phyloP scores from a whole-genome alignment of 2,329 filamentous ascomycete species.

The Exophiala alcalophila region DNA sequence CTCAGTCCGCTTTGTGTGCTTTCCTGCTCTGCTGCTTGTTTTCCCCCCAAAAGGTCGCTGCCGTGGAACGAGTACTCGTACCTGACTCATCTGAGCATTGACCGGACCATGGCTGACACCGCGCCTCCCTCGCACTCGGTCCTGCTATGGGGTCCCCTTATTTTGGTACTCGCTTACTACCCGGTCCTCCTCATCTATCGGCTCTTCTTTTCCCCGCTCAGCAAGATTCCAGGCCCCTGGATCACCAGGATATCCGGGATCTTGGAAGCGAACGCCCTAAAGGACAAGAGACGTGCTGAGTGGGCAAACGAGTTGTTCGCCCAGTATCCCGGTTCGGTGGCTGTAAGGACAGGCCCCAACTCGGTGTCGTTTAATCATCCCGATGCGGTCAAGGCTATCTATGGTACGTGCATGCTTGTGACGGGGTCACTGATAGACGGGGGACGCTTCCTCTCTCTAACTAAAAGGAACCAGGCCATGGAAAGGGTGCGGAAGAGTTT shows the following conservation, averaged over 20 bases:
- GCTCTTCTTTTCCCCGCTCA: constrained; percentile 28
- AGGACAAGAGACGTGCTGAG: constrained; percentile 19
- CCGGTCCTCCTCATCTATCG: constrained; percentile 22
- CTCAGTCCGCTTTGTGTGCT: too few species aligned
- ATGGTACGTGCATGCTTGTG: constrained; percentile 12
- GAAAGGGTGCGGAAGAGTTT: constrained; percentile 22
- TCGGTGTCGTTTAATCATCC: constrained; percentile 23
- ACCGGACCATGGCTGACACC: constrained; percentile 8
- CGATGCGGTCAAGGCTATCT: constrained; percentile 24
- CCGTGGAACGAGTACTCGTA: too few species aligned
- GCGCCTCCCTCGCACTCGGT: background rate
- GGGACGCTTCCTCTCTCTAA: too few species aligned
- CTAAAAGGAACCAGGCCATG: constrained; percentile 14
- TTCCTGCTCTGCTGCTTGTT: too few species aligned
- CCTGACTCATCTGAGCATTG: background rate
- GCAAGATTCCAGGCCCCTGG: constrained; percentile 30
- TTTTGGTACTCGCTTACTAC: constrained; percentile 12
- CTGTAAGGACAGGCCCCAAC: constrained; percentile 20
- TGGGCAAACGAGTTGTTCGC: constrained; percentile 18
- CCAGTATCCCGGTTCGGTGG: constrained; percentile 18
- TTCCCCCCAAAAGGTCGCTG: too few species aligned
- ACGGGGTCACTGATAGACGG: background rate
- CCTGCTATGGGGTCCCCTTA: constrained; percentile 3
- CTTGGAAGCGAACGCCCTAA: constrained; percentile 19
- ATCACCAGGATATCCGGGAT: constrained; percentile 21